A percentile compares a stretch with the other conserved stretches of the same genome.
phyloP scores from a whole-genome alignment of 1,284 basidiomycete genomes.

The Pseudozyma hubeiensis region DNA sequence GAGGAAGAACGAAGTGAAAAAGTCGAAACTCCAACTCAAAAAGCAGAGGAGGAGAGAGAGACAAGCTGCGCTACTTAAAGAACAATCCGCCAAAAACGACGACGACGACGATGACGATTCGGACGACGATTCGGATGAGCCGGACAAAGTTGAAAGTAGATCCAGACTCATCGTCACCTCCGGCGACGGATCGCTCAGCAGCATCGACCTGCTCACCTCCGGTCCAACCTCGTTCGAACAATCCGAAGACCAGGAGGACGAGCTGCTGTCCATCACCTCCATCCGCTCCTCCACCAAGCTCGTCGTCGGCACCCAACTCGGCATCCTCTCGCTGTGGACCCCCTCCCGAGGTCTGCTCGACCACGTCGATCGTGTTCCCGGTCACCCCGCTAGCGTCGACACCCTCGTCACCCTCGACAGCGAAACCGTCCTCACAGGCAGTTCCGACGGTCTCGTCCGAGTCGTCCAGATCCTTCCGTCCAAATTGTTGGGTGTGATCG shows the following conservation, averaged over 20 bases:
- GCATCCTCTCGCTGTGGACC: slow-evolving; percentile 91
- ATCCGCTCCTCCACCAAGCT: slow-evolving; percentile 85
- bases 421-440: slow-evolving; percentile 83
- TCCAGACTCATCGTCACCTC: slow-evolving; percentile 69
- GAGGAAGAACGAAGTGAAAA: slow-evolving; percentile 26
- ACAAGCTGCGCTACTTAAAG: slow-evolving; percentile 6
- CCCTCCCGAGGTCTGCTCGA: slow-evolving; percentile 87
- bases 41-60: slow-evolving; percentile 21
- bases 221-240: slow-evolving; percentile 76
- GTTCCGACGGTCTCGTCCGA: slow-evolving; percentile 89
- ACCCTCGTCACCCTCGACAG: slow-evolving; percentile 76
- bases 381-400: slow-evolving; percentile 77
- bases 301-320: slow-evolving; percentile 88
- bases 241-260: slow-evolving; percentile 93
- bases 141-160: slow-evolving; percentile 12
- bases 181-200: slow-evolving; percentile 89
- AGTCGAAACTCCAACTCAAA: slow-evolving; percentile 26
- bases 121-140: slow-evolving; percentile 9
- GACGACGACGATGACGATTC: slow-evolving; percentile 1
- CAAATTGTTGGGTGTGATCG: slow-evolving; percentile 87
- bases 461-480: slow-evolving; percentile 90
- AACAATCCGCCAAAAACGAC: neutral
- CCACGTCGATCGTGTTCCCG: slow-evolving; percentile 91
- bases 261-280: slow-evolving; percentile 83
- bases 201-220: slow-evolving; percentile 76